Conservation (phyloP, 768 basidiomycete species). For the Hygrophoropsis aurantiaca region DNA sequence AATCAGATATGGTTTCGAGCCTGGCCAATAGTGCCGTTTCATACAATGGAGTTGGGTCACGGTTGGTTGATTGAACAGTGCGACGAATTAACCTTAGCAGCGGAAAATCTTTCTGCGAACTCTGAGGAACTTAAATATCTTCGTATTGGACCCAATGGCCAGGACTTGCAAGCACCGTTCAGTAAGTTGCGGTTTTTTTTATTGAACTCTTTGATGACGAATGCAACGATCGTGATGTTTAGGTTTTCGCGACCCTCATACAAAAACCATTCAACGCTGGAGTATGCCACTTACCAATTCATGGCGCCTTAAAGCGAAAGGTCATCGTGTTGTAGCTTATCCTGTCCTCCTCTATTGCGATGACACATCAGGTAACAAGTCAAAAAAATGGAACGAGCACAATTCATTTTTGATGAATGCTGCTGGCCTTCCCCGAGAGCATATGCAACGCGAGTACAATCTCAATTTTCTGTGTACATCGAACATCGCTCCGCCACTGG, state of each 20-base stretch:
- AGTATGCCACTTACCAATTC: neutral
- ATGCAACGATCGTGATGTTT: neutral
- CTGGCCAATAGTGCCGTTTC: too few relatives aligned
- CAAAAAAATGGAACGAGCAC: conserved; percentile 50
- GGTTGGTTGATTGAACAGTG: too few relatives aligned
- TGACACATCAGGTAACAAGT: conserved; percentile 43
- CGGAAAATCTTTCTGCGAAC: neutral
- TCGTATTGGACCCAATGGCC: neutral
- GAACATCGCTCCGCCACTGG: conserved; percentile 39
- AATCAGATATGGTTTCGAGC: too few relatives aligned
- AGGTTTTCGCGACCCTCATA: neutral
- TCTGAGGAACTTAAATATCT: neutral
- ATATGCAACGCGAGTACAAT: conserved; percentile 32
- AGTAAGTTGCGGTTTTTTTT: neutral
- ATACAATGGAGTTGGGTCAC: too few relatives aligned
- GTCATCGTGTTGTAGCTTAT: neutral
- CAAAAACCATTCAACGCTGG: neutral
- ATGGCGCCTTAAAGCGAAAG: neutral
- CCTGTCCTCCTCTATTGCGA: conserved; percentile 47
- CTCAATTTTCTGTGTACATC: conserved; percentile 43
- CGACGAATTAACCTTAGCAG: neutral
- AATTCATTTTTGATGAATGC: conserved; percentile 37
- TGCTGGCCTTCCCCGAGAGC: conserved; percentile 34
- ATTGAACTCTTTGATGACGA: neutral
- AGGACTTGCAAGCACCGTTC: neutral